phyloP scores from a whole-genome alignment of 768 basidiomycete species.

The Kwoniella bestiolae region DNA sequence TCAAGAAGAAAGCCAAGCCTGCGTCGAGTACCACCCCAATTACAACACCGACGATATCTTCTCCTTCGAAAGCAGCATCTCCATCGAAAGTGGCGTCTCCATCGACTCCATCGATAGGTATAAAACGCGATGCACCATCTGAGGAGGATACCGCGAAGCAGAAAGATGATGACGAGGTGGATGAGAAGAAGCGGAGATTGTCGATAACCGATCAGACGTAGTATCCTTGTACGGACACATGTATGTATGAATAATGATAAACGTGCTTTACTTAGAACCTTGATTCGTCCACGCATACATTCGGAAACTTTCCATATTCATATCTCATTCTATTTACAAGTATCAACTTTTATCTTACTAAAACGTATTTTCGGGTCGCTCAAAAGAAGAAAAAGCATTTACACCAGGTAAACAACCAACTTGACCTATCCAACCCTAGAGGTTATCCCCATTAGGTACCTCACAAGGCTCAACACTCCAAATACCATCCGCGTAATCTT shows the following conservation, averaged over 20 bases:
- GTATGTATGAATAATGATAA: background rate
- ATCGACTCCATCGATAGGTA: background rate
- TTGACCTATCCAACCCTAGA: constrained; percentile 1
- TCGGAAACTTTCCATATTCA: too few species aligned
- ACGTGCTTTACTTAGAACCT: background rate
- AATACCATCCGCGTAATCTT: constrained; percentile 77
- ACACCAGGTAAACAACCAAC: background rate
- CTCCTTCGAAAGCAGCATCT: background rate
- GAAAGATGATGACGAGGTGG: background rate
- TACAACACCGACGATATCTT: background rate
- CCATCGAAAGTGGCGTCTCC: background rate
- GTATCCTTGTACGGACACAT: background rate
- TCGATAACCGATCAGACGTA: background rate
- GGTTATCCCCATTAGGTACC: constrained; percentile 38
- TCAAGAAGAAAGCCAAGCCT: constrained; percentile 54
- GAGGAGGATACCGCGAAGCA: background rate
- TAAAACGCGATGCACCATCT: constrained; percentile 13
- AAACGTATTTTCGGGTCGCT: too few species aligned
- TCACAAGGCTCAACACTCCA: constrained; percentile 40
- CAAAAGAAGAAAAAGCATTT: background rate
- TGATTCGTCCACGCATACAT: too few species aligned
- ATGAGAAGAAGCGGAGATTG: constrained; percentile 17
- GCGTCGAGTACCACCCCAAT: background rate
- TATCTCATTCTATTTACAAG: background rate
- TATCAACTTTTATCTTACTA: too few species aligned